Base-by-base conservation (phyloP, 1,284 basidiomycete genomes). In the Marasmius fiardii region DNA sequence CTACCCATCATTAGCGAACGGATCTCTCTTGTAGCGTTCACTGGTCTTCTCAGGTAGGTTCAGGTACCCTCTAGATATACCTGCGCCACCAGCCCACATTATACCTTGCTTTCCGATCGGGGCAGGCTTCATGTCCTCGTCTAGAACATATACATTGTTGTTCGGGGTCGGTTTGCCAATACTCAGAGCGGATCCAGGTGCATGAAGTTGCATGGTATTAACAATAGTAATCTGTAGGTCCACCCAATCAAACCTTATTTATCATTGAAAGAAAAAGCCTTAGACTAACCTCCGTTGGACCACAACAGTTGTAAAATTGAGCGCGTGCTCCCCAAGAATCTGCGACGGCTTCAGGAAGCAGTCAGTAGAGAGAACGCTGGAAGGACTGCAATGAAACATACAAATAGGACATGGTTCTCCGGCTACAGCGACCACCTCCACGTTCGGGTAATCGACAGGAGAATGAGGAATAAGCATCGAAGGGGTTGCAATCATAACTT, bases 401-500 rank as follows among this genome's bases (percentile, higher is more conserved):
- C 81, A 70, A 71, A 80, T 78, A 3, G 82, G 80, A 57, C 80
- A 83, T n/a, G 78, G 74, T 65, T 85, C 82, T 41, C 82, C 82
- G 20, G 81, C 82, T n/a, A 80, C 80, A 5, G 81, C 81, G 3
- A 84, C 77, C 14, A 69, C 71, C 64, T 81, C 80, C 59, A 84
- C 75, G 56, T 80, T 82, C 10, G 80, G 80, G 62, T 83, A 84
- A 61, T 82, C 80, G 1, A 65, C 66, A 1, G 82, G 80, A 58
- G 80, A 68, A 59, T 84, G 80, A 43, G 76, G 76, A 63, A 71
- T 67, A 51, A 84, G 71, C 73, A 84, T 83, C 23, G 78, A 76
- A 10, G 76, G 76, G 2, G 76, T 77, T 49, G 79, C 79, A 55
- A 85, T 77, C 23, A 84, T 76, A 47, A 83, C 73, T 57, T 83